Conservation (phyloP, 495 filamentous ascomycete species). For the Parathielavia appendiculata region DNA sequence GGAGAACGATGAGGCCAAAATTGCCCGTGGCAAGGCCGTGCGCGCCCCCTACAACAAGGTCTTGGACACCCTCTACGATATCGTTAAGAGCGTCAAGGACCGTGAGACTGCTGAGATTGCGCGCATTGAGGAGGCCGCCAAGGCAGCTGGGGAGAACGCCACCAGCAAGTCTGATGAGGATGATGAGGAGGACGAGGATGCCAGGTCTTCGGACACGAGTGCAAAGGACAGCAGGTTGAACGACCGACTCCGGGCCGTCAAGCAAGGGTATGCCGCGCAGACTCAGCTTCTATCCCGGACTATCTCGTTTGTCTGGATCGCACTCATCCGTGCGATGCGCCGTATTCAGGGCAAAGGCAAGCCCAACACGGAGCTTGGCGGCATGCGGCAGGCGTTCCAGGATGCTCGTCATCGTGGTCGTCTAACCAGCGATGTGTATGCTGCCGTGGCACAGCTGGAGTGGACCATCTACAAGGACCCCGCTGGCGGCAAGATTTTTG, state of each 20-base stretch:
- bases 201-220: slow-evolving; percentile 50
- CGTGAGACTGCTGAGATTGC: slow-evolving; percentile 66
- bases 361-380: slow-evolving; percentile 58
- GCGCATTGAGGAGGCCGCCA: slow-evolving; percentile 59
- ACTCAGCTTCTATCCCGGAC: slow-evolving; percentile 67
- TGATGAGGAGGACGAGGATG: slow-evolving; percentile 62
- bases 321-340: slow-evolving; percentile 86
- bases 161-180: slow-evolving; percentile 39
- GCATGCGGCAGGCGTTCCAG: slow-evolving; percentile 76
- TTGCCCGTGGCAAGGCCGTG: slow-evolving; percentile 66
- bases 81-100: slow-evolving; percentile 66
- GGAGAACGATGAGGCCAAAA: slow-evolving; percentile 62
- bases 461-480: slow-evolving; percentile 93
- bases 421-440: slow-evolving; percentile 88
- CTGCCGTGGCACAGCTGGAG: slow-evolving; percentile 85
- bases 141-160: slow-evolving; percentile 29
- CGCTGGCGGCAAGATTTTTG: slow-evolving; percentile 89
- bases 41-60: slow-evolving; percentile 77
- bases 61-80: slow-evolving; percentile 75
- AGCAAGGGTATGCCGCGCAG: slow-evolving; percentile 64
- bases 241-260: slow-evolving; percentile 63
- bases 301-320: slow-evolving; percentile 89
- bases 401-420: slow-evolving; percentile 81
- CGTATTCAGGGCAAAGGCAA: slow-evolving; percentile 86
- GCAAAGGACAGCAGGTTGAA: slow-evolving; percentile 53